Evolutionary conservation across 2,329 filamentous ascomycete genomes (phyloP).

Genomic region (Colletotrichum filicis): DNA sequence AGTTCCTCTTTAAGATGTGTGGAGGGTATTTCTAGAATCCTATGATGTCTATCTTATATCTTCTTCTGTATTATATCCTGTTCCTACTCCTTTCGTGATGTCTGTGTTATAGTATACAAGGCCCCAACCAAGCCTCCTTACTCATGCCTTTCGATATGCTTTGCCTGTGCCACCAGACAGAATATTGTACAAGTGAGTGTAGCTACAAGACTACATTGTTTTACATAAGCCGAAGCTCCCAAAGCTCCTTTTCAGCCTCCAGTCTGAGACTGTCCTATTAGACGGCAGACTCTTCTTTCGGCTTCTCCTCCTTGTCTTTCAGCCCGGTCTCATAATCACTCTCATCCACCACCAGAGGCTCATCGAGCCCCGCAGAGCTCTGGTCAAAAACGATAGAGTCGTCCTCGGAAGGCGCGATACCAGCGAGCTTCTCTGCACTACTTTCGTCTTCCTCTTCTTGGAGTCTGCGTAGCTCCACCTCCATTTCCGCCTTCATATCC

Average conservation of each 20-base stretch:
- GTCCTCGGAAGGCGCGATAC: slow-evolving; percentile 31
- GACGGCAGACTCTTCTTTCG: background rate
- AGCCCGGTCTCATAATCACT: slow-evolving; percentile 3
- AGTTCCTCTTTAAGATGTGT: background rate
- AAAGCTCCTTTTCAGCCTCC: background rate
- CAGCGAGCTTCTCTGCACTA: slow-evolving; percentile 33
- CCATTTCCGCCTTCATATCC: slow-evolving; percentile 40
- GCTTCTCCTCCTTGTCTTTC: slow-evolving; percentile 6
- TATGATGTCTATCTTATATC: background rate
- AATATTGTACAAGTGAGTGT: background rate
- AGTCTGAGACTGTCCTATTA: background rate
- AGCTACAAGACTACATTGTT: background rate
- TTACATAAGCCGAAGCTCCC: background rate
- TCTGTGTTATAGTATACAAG: background rate
- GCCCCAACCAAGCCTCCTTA: background rate
- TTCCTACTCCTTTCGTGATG: background rate
- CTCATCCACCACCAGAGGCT: slow-evolving; percentile 43
- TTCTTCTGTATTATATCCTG: background rate
- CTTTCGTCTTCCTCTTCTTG: slow-evolving; percentile 31
- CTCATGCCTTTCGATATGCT: background rate
- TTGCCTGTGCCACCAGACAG: background rate
- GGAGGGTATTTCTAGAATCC: background rate
- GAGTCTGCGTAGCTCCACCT: slow-evolving; percentile 42
- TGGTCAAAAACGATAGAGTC: slow-evolving; percentile 40
- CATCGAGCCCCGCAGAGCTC: slow-evolving; percentile 48